Base-by-base conservation (phyloP, 2,329 filamentous ascomycete species). In the Amylocarpus encephaloides region DNA sequence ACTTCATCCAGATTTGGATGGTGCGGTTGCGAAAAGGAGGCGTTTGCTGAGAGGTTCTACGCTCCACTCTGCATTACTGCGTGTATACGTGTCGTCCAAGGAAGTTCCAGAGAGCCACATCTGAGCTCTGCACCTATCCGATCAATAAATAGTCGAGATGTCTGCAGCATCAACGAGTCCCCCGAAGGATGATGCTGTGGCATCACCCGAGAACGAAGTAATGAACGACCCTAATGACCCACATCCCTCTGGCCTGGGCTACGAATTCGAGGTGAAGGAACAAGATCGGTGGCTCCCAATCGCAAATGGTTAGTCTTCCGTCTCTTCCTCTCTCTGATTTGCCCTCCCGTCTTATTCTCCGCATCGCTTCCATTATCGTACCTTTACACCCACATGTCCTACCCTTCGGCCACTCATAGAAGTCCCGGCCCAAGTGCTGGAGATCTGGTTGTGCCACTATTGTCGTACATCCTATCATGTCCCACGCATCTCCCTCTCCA, bases 221-320 rank as follows among this genome's bases (percentile, higher is more conserved):
- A 94, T 95, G 88, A 90, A 94, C 76, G 87, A 84, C 49, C 54
- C 53, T 54, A 49, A 51, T 39, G 56, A 58, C 55, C 56, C 56
- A 58, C 56, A 56, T 43, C 50, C 53, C 51, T 41, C 47, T 42
- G 85, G 80, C 70, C 78, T 85, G 72, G 83, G 76, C 71, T 89
- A 89, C 73, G 92, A 97, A 76, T 95, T 96, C 70, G 92, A 97
- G 75, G 92, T 97, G 73, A 97, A 97, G 79, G 93, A 98, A 74
- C 93, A 98, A 74, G 93, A 98, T 74, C 80, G 93, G 79, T 98
- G 93, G 93, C 82, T 98, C 70, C 93, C 93, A 70, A 98, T 98
- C 81, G 93, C 93, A 75, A 98, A 98, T 90, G 93, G 93, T 98
- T 81, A 81, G 93, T 93, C 72, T 60, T 64, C 59, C 54, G 46